These are phyloP conservation scores for Heliamphora pulchella DNA, from an alignment of 179 eudicot genomes.

Conservation along the genomic window DNA sequence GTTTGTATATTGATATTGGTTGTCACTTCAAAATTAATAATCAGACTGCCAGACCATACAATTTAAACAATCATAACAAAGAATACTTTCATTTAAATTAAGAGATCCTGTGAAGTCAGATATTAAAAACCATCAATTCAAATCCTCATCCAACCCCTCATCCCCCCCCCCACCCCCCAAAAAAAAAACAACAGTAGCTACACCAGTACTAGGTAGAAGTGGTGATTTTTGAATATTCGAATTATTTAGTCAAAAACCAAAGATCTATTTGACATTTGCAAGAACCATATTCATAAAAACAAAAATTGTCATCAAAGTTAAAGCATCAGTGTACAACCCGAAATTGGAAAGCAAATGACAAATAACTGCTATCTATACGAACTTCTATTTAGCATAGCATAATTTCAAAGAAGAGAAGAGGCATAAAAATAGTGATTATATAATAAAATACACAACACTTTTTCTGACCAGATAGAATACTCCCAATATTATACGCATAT, in stretches of 20 bases:
- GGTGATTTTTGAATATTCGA: background rate
- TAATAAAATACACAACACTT: background rate
- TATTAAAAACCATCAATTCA: too few relatives aligned
- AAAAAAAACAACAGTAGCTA: too few relatives aligned
- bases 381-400: background rate
- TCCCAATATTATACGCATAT: too few relatives aligned
- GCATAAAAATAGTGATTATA: background rate
- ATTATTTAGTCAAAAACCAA: background rate
- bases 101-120: too few relatives aligned
- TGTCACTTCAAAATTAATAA: too few relatives aligned
- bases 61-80: too few relatives aligned
- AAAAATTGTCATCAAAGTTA: background rate
- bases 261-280: background rate
- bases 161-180: too few relatives aligned
- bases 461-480: background rate
- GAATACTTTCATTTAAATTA: too few relatives aligned
- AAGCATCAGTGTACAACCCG: background rate
- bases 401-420: constrained; percentile 5
- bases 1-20: too few relatives aligned
- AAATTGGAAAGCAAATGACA: background rate
- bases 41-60: background rate
- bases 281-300: background rate
- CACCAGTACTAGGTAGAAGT: too few relatives aligned
- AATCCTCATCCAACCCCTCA: too few relatives aligned
- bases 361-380: background rate